phyloP scores from a whole-genome alignment of 2,329 filamentous ascomycete genomes.

The Alternaria consortialis region DNA sequence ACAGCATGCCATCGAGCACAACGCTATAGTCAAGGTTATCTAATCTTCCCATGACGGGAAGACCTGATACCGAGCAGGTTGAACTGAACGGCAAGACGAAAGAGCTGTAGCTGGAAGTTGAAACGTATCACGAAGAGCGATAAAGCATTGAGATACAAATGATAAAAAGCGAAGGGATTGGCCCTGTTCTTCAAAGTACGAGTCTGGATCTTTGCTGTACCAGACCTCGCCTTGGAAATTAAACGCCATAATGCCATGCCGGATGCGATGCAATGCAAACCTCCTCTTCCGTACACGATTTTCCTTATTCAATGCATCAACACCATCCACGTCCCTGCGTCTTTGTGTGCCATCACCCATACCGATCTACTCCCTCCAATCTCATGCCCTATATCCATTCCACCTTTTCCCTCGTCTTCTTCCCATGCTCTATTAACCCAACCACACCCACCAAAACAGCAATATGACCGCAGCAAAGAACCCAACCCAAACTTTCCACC shows the following conservation, averaged over 20 bases:
- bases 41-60: background rate
- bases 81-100: too few relatives aligned
- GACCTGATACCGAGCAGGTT: too few relatives aligned
- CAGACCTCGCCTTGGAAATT: background rate
- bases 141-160: too few relatives aligned
- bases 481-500: conserved; percentile 91
- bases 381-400: too few relatives aligned
- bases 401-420: background rate
- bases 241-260: conserved; percentile 10
- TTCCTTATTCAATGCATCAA: background rate
- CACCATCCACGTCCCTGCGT: too few relatives aligned
- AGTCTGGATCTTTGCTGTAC: too few relatives aligned
- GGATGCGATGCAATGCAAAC: conserved; percentile 5
- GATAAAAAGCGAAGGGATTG: too few relatives aligned
- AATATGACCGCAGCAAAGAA: conserved; percentile 87
- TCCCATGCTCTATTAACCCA: conserved; percentile 48
- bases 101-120: too few relatives aligned
- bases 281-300: background rate
- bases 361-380: too few relatives aligned
- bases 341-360: too few relatives aligned
- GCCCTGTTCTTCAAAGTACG: too few relatives aligned
- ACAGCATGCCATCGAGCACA: background rate
- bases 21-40: background rate
- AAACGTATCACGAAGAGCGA: too few relatives aligned
- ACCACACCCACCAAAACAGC: conserved; percentile 92